Percentiles rank a stretch among this genome's conserved stretches.
These are phyloP conservation scores for Cutaneotrichosporon spelunceum DNA, from an alignment of 1,284 basidiomycete species.

Conservation along the genomic window DNA sequence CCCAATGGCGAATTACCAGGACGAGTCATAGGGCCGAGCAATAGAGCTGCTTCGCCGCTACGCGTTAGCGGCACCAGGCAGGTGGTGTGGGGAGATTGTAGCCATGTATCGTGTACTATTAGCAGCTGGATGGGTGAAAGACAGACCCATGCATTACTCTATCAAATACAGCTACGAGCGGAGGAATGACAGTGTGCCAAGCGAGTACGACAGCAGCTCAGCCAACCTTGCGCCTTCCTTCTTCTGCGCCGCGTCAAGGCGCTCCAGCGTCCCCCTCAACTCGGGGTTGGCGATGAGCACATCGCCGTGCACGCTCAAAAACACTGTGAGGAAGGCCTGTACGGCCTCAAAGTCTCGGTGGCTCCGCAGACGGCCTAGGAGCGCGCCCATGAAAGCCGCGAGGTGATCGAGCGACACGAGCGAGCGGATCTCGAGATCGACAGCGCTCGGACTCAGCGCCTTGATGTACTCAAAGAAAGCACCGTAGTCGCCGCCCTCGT, in stretches of 20 bases:
- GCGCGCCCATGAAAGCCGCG: slow-evolving; percentile 67
- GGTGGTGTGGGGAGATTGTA: background rate
- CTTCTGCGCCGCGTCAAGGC: slow-evolving; percentile 62
- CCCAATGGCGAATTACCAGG: slow-evolving; percentile 53
- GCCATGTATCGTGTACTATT: slow-evolving; percentile 11
- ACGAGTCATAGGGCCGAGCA: slow-evolving; percentile 17
- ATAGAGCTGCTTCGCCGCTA: no score
- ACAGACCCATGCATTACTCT: slow-evolving; percentile 1
- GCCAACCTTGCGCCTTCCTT: slow-evolving; percentile 67
- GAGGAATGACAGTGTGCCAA: slow-evolving; percentile 51
- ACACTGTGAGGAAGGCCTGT: slow-evolving; percentile 80
- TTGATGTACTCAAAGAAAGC: slow-evolving; percentile 82
- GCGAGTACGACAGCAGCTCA: slow-evolving; percentile 49
- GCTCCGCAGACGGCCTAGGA: slow-evolving; percentile 68
- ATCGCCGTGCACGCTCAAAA: slow-evolving; percentile 81
- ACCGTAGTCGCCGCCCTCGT: slow-evolving; percentile 65
- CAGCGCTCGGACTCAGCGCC: slow-evolving; percentile 79
- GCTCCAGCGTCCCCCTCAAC: slow-evolving; percentile 59
- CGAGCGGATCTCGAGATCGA: slow-evolving; percentile 86
- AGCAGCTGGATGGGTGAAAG: background rate
- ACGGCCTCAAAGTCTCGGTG: slow-evolving; percentile 93
- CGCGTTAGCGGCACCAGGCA: background rate
- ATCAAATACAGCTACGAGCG: slow-evolving; percentile 14
- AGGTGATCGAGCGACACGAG: slow-evolving; percentile 64
- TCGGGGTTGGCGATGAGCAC: slow-evolving; percentile 66